These are phyloP conservation scores for Wickerhamiella parazyma DNA, from an alignment of 805 yeast genomes.

Conservation along the genomic window DNA sequence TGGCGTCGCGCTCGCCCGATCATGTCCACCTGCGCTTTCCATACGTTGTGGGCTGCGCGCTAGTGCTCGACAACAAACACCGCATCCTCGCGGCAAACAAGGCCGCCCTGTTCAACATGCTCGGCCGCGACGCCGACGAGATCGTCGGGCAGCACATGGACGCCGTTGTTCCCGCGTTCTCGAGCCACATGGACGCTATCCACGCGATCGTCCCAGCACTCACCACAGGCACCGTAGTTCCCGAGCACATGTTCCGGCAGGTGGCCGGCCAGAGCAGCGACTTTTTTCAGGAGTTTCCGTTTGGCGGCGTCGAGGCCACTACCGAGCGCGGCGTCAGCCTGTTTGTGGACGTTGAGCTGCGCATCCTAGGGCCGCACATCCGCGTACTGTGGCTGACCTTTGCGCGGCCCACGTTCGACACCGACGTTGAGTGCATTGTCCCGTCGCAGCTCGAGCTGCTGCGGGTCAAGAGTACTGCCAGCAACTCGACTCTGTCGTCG, in stretches of 20 bases:
- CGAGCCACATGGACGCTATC: slow-evolving; percentile 29
- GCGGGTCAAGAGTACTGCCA: not conserved
- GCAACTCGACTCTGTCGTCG: not conserved
- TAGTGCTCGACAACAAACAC: slow-evolving; percentile 32
- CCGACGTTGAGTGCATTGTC: slow-evolving; percentile 19
- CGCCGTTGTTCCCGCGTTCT: slow-evolving; percentile 18
- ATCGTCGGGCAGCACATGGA: slow-evolving; percentile 12
- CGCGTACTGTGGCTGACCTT: slow-evolving; percentile 77
- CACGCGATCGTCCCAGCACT: slow-evolving; percentile 26
- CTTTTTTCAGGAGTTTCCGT: slow-evolving; percentile 26
- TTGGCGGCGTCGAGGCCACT: slow-evolving; percentile 30
- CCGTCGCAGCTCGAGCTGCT: slow-evolving; percentile 40
- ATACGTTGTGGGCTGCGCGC: slow-evolving; percentile 12
- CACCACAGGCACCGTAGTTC: slow-evolving; percentile 58
- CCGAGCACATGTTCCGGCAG: slow-evolving; percentile 82
- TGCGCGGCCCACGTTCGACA: slow-evolving; percentile 29
- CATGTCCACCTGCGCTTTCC: slow-evolving; percentile 8
- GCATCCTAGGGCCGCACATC: slow-evolving; percentile 48
- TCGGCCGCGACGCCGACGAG: slow-evolving; percentile 11
- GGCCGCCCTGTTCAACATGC: slow-evolving; percentile 14
- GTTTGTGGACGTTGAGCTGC: slow-evolving; percentile 64
- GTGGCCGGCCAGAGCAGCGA: slow-evolving; percentile 20
- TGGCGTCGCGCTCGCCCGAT: slow-evolving; percentile 7
- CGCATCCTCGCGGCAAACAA: slow-evolving; percentile 31
- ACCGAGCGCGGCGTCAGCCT: slow-evolving; percentile 58